phyloP scores from a whole-genome alignment of 257 asterid genomes.

The Jasminum sambac region DNA sequence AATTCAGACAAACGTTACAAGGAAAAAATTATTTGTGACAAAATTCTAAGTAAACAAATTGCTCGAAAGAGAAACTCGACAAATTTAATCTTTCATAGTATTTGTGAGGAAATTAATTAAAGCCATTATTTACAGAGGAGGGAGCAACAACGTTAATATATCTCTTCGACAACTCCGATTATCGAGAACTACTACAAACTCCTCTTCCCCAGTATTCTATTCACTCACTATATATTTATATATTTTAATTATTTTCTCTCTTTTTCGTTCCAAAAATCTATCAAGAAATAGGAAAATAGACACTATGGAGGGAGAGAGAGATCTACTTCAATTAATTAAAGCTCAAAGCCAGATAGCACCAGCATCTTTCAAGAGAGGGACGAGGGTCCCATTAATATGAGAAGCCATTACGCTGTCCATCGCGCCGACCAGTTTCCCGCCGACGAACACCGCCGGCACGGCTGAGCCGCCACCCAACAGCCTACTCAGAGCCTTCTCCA shows the following conservation, averaged over 20 bases:
- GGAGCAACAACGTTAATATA: not conserved
- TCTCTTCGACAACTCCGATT: not conserved
- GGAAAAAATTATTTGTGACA: no score
- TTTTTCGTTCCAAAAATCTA: not conserved
- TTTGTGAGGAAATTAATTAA: not conserved
- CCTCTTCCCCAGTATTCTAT: not conserved
- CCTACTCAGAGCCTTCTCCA: slow-evolving; percentile 30
- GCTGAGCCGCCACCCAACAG: slow-evolving; percentile 29
- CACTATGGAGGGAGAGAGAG: no score
- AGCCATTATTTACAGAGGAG: not conserved
- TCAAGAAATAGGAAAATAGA: not conserved
- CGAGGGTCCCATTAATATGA: slow-evolving; percentile 45
- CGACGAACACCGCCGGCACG: slow-evolving; percentile 49
- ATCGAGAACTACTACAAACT: not conserved
- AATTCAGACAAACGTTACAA: no score
- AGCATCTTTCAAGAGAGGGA: slow-evolving; percentile 53
- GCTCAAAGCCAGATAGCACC: slow-evolving; percentile 60
- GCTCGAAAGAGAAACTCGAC: no score
- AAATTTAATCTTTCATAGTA: no score
- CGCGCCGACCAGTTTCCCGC: slow-evolving; percentile 46
- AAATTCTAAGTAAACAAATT: no score
- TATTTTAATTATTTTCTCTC: not conserved
- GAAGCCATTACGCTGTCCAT: slow-evolving; percentile 44
- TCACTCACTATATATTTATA: not conserved
- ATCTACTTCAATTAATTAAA: no score